Evolutionary conservation across 1,139 yeast genomes (phyloP), one percentile per base, ranked within the genome.

Genomic region (Debaryomycetaceae sp.): DNA sequence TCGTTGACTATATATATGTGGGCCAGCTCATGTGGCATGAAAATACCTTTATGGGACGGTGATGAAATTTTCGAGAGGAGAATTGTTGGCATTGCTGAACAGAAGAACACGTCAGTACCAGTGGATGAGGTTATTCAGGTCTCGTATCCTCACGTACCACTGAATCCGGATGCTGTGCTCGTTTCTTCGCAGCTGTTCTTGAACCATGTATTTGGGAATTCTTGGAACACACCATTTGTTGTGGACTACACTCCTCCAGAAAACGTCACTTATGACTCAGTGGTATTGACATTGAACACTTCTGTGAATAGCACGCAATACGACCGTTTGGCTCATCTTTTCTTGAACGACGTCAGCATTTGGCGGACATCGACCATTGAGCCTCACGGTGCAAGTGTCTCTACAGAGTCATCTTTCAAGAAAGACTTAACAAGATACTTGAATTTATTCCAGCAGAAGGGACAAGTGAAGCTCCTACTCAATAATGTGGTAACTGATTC

Each of bases 331-430:
- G 86, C 83, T 11, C 87, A 86, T 53, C 59, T 87, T 19, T 83
- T 75, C 52, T 58, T 87, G 19, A 76, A 77, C 40, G 87, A 82
- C 17, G 71, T 75, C 13, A 87, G 86, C 49, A 61, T 87, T 29
- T 87, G 96, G 95, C 73, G 96, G 58, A 81, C 94, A 0, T 82
- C 92, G 3, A 87, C 96, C 2, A 81, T 87, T 15, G 95, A 87
- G 59, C 96, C 96, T 0, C 78, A 79, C 45, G 71, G 77, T 39
- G 53, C 52, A 18, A 50, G 61, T 3, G 71, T 76, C 3, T 17
- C 22, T 6, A 16, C 38, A 9, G 71, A 67, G 50, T 76, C 83
- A 13, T 56, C 63, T 11, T 65, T 73, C 38, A 63, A 70, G 26
- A 87, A 85, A 55, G 96, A 88, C 54, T 76, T 86, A 2, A 72